A percentile compares a stretch with the other conserved stretches of the same genome.
These are phyloP conservation scores for Naganishia randhawae DNA, from an alignment of 768 basidiomycete genomes.

Conservation along the genomic window DNA sequence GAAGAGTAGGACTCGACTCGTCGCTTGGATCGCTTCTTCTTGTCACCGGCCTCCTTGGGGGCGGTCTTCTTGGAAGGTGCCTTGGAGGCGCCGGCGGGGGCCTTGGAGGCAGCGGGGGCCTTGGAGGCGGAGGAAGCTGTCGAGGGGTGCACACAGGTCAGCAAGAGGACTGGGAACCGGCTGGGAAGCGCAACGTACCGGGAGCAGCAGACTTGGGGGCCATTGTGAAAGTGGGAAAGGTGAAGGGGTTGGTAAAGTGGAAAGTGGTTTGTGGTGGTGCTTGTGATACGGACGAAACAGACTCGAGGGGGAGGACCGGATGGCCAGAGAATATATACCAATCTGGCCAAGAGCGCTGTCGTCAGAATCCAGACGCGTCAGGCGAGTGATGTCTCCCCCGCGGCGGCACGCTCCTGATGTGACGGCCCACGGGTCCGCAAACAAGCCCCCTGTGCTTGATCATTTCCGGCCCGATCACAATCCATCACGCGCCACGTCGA, in stretches of 20 bases:
- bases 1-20: slow-evolving; percentile 90
- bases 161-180: background rate
- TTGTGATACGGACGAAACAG: slow-evolving; percentile 73
- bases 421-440: background rate
- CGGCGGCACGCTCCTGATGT: background rate
- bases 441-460: background rate
- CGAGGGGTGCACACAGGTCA: slow-evolving; percentile 12
- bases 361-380: background rate
- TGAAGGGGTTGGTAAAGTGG: slow-evolving; percentile 4
- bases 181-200: slow-evolving; percentile 44
- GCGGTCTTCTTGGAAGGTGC: slow-evolving; percentile 69
- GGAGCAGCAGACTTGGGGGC: slow-evolving; percentile 52
- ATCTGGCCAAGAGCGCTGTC: background rate
- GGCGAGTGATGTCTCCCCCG: background rate
- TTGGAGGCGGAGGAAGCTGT: slow-evolving; percentile 80
- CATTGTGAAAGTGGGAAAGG: slow-evolving; percentile 33
- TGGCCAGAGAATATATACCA: background rate
- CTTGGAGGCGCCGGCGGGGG: slow-evolving; percentile 68
- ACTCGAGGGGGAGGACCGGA: background rate
- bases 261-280: slow-evolving; percentile 46
- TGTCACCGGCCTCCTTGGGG: slow-evolving; percentile 61
- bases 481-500: background rate
- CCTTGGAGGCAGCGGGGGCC: slow-evolving; percentile 61
- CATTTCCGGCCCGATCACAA: background rate
- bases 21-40: slow-evolving; percentile 84